Base-by-base conservation (phyloP, 495 filamentous ascomycete species). In the Annulohypoxylon stygium region DNA sequence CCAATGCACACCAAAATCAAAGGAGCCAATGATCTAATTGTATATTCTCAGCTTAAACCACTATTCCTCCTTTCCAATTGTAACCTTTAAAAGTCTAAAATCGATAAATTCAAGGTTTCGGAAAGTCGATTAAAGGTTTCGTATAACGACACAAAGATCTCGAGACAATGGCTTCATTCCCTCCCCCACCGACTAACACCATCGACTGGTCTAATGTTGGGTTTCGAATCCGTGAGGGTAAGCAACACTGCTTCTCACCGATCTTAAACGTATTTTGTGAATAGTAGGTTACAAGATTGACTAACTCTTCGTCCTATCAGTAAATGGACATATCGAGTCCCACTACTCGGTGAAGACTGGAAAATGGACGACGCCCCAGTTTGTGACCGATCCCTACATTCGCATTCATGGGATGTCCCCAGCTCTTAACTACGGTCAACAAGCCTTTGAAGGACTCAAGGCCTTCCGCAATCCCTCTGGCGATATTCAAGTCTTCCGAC, bases 141-240 rank as follows among this genome's bases (percentile, higher is more conserved):
- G 47, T 0, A 65, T 37, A 55, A 23, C 60, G 14, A 20, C 14
- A 48, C 16, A 18, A 47, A 65, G 8, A 37, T 30, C 50, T 26
- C 11, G 62, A 41, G 0, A 75, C 53, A 61, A 85, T 85, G 82
- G 77, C 82, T 25, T 67, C 83, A 58, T 97, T 97, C 77, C 95
- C 95, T 47, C 95, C 95, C 26, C 89, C 92, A 2, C 93, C 95
- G 4, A 88, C 92, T 67, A 89, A 89, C 76, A 90, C 93, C 53
- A 93, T 96, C 82, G 94, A 97, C 87, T 98, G 95, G 95, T 86
- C 84, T 74, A 89, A 97, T 78, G 87, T 98, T 50, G 95, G 95
- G 65, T 98, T 98, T 84, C 88, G 88, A 78, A 90, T 97, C 62
- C 93, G 94, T 54, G 94, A 97, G 87, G 93, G 93, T 92, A 84